Percentiles rank a stretch among this genome's conserved stretches.
Conservation (phyloP, 192 early-diverging fungal species). For the Coemansia nantahalensis region DNA sequence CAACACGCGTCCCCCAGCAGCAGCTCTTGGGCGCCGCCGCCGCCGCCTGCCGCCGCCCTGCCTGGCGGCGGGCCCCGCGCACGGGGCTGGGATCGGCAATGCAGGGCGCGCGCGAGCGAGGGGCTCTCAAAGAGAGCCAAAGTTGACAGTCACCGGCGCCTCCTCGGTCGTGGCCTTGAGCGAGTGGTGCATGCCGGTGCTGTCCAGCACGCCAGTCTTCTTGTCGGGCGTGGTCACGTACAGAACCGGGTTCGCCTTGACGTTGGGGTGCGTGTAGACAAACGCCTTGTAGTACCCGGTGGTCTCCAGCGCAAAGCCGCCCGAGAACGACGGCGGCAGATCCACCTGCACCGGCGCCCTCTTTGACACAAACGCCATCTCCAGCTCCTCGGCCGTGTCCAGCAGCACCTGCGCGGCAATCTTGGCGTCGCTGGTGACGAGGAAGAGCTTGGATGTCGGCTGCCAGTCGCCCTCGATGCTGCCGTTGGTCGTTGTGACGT, state of each 20-base stretch:
- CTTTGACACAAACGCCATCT: slow-evolving; percentile 28
- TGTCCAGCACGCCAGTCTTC: slow-evolving; percentile 22
- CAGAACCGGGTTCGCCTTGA: slow-evolving; percentile 20
- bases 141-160: slow-evolving; percentile 28
- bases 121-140: slow-evolving; percentile 20
- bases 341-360: slow-evolving; percentile 31
- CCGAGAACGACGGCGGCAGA: slow-evolving; percentile 37
- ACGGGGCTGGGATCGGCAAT: no score
- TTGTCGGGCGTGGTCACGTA: slow-evolving; percentile 29
- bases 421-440: slow-evolving; percentile 32
- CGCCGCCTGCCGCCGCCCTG: no score
- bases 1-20: no score
- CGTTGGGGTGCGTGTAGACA: slow-evolving; percentile 18
- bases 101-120: no score
- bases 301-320: slow-evolving; percentile 42
- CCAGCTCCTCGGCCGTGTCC: slow-evolving; percentile 12
- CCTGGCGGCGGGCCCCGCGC: no score
- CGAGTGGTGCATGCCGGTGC: slow-evolving; percentile 27
- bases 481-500: slow-evolving; percentile 27
- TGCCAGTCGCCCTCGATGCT: slow-evolving; percentile 45
- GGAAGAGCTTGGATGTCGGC: slow-evolving; percentile 38
- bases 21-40: no score
- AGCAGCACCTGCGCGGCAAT: slow-evolving; percentile 30
- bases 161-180: slow-evolving; percentile 30
- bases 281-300: slow-evolving; percentile 35